Evolutionary conservation across 129 eudicot species (phyloP).

Genomic region (Sambucus nigra): DNA sequence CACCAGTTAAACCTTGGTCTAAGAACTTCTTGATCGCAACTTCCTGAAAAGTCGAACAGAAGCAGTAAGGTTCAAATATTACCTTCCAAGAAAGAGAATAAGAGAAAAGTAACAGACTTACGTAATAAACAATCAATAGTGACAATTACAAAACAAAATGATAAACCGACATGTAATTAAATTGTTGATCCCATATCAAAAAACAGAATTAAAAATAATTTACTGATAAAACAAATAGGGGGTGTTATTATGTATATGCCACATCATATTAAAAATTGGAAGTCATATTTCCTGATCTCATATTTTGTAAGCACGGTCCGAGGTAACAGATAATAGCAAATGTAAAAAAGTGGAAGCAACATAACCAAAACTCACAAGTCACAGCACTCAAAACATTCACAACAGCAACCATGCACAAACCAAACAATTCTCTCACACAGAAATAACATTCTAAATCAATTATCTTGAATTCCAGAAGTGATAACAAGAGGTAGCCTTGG

Average conservation of each 20-base stretch:
- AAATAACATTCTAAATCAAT: no score
- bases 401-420: no score
- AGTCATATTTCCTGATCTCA: not conserved
- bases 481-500: no score
- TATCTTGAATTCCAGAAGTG: no score
- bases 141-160: not conserved
- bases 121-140: not conserved
- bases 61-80: constrained; percentile 7
- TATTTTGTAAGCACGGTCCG: not conserved
- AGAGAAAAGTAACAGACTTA: constrained; percentile 1
- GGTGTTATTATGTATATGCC: not conserved
- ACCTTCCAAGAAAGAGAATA: constrained; percentile 11
- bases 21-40: constrained; percentile 94
- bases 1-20: constrained; percentile 77
- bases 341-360: no score
- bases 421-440: no score
- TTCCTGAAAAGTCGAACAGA: constrained; percentile 41
- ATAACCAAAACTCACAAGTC: no score
- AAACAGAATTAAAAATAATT: not conserved
- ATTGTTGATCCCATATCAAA: not conserved
- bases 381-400: no score
- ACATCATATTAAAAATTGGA: no score
- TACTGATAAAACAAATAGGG: not conserved
- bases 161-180: not conserved
- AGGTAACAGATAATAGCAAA: no score